Evolutionary conservation across 441 rosid genomes (phyloP).

Genomic region (Populus hybrid): DNA sequence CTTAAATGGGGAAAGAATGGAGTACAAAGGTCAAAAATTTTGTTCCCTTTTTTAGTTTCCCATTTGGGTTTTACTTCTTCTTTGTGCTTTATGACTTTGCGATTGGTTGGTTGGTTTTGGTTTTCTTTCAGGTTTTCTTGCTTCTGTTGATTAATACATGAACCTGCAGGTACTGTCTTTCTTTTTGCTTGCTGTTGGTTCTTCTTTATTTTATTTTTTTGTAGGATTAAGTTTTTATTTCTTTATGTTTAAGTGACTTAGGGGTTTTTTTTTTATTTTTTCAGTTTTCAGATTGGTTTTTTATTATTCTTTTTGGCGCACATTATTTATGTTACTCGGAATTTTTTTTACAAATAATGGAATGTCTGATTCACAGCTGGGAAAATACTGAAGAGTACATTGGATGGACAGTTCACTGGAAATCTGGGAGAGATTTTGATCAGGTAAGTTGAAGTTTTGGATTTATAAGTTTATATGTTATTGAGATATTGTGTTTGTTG

Average conservation of each 20-base stretch:
- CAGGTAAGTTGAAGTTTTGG: constrained; percentile 40
- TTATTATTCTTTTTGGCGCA: not conserved
- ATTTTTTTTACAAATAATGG: not conserved
- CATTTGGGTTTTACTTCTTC: not conserved
- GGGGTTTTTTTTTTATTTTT: not conserved
- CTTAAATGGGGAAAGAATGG: constrained; percentile 98
- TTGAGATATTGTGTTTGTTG: not conserved
- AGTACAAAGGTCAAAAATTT: constrained; percentile 60
- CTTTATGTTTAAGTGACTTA: not conserved
- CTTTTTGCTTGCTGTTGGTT: not conserved
- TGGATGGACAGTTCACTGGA: constrained; percentile 81
- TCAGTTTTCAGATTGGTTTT: not conserved
- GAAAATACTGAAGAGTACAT: constrained; percentile 84
- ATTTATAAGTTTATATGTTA: not conserved
- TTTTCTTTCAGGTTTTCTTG: constrained; percentile 73
- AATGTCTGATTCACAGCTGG: constrained; percentile 52
- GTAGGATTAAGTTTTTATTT: not conserved
- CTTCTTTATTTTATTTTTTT: not conserved
- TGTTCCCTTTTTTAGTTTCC: not conserved
- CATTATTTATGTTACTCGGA: not conserved
- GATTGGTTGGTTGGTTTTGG: not conserved
- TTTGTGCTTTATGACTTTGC: not conserved
- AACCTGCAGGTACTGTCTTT: constrained; percentile 66
- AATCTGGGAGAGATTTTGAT: constrained; percentile 84
- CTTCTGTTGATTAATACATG: constrained; percentile 97